Evolutionary conservation across 129 eudicot species (phyloP).

Genomic region (Escallonia herrerae): DNA sequence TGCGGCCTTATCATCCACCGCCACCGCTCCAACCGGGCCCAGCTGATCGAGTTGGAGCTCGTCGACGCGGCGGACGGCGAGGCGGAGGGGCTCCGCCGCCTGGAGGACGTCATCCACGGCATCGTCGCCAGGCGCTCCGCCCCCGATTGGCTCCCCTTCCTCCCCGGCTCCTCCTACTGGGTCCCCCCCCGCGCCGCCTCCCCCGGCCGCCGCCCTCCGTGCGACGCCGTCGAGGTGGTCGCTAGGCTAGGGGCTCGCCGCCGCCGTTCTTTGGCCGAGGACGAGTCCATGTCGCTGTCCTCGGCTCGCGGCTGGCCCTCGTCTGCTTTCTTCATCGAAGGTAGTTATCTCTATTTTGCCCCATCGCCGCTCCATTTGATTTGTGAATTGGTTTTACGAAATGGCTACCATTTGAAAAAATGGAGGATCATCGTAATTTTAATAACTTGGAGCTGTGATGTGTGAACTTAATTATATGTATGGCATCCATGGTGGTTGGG

Average conservation of each 20-base stretch:
- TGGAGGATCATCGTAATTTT: no score
- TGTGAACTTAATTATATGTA: no score
- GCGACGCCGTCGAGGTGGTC: conserved; percentile 18
- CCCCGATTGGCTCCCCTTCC: conserved; percentile 64
- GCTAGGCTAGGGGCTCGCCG: conserved; percentile 13
- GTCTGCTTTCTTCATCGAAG: conserved; percentile 32
- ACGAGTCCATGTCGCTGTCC: conserved; percentile 18
- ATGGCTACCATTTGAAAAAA: no score
- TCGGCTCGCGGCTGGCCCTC: conserved; percentile 49
- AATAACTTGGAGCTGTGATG: no score
- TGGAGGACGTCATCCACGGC: conserved; percentile 49
- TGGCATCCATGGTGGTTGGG: no score
- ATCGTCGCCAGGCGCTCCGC: conserved; percentile 40
- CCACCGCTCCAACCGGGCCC: conserved; percentile 29
- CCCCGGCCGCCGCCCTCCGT: no score
- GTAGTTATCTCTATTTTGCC: no score
- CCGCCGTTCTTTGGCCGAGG: conserved; percentile 11
- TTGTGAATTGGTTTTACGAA: no score
- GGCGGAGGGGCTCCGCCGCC: conserved; percentile 33
- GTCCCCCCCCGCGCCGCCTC: conserved; percentile 54
- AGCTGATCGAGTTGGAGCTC: conserved; percentile 39
- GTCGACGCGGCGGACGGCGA: conserved; percentile 29
- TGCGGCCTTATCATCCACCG: no score
- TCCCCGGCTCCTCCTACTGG: conserved; percentile 61
- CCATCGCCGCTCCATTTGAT: no score